Percentiles rank a stretch among this genome's conserved stretches.
Evolutionary conservation across 805 yeast species (phyloP).

Genomic region (Candida nitratophila): DNA sequence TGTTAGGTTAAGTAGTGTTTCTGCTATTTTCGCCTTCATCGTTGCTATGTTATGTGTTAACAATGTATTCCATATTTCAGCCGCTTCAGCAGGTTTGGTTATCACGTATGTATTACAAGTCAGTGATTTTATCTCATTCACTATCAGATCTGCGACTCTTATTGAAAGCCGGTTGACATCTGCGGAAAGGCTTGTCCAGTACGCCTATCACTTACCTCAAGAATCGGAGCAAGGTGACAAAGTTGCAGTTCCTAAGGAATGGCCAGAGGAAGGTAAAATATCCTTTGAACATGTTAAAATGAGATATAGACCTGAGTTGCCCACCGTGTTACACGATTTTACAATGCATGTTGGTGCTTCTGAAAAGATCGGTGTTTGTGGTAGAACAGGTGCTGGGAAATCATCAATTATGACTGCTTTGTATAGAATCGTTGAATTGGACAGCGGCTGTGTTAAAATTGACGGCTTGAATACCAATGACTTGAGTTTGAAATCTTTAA

Average conservation of each 20-base stretch:
- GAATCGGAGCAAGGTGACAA: slow-evolving; percentile 51
- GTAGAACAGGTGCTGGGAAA: slow-evolving; percentile 87
- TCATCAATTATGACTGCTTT: slow-evolving; percentile 57
- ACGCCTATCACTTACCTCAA: slow-evolving; percentile 54
- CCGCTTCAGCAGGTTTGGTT: slow-evolving; percentile 57
- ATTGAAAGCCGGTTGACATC: slow-evolving; percentile 78
- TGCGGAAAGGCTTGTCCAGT: slow-evolving; percentile 64
- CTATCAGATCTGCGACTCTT: slow-evolving; percentile 54
- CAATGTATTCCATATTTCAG: slow-evolving; percentile 47
- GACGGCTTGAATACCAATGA: slow-evolving; percentile 44
- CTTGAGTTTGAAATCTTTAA: slow-evolving; percentile 39
- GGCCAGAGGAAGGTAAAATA: slow-evolving; percentile 46
- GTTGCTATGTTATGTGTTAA: slow-evolving; percentile 53
- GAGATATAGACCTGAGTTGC: slow-evolving; percentile 55
- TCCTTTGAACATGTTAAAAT: slow-evolving; percentile 40
- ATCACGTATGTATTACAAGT: slow-evolving; percentile 52
- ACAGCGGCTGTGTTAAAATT: slow-evolving; percentile 36
- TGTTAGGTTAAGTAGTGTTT: slow-evolving; percentile 42
- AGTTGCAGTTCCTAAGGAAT: slow-evolving; percentile 28
- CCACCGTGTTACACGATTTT: slow-evolving; percentile 46
- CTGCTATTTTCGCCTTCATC: slow-evolving; percentile 37
- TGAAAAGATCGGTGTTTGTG: slow-evolving; percentile 77
- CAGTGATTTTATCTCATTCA: slow-evolving; percentile 46
- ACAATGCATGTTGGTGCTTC: slow-evolving; percentile 37
- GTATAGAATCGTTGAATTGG: slow-evolving; percentile 46